phyloP scores from a whole-genome alignment of 371 early-diverging fungal species.

The Chytridiales sp. region DNA sequence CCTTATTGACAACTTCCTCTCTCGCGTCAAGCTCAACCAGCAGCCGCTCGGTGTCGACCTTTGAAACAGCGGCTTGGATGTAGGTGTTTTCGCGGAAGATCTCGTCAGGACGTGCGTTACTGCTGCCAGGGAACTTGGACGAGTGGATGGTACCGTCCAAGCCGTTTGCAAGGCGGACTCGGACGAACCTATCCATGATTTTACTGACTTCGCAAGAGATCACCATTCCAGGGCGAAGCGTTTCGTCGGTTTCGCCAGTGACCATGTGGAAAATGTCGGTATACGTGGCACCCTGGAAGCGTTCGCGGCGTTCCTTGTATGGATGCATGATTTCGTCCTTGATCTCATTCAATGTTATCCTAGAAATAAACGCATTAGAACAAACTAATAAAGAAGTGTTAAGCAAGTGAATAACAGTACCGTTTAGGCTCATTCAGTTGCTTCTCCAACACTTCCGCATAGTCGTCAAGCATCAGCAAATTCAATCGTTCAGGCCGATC shows the following conservation, averaged over 20 bases:
- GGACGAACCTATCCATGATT: constrained; percentile 72
- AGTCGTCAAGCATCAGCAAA: constrained; percentile 85
- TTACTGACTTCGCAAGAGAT: constrained; percentile 64
- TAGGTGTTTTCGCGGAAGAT: constrained; percentile 59
- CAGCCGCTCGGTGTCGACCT: constrained; percentile 76
- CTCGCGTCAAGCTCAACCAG: constrained; percentile 69
- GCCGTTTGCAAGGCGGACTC: constrained; percentile 69
- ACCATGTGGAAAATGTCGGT: constrained; percentile 84
- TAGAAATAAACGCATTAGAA: neutral
- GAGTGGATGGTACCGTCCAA: constrained; percentile 79
- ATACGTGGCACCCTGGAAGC: constrained; percentile 60
- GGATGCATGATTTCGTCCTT: constrained; percentile 85
- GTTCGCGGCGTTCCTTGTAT: constrained; percentile 71
- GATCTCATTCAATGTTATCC: constrained; percentile 77
- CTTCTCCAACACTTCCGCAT: constrained; percentile 80
- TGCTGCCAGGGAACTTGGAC: constrained; percentile 62
- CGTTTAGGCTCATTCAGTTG: constrained; percentile 52
- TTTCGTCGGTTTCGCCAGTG: constrained; percentile 78
- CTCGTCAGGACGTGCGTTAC: constrained; percentile 6
- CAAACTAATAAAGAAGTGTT: neutral
- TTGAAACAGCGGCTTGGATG: constrained; percentile 71
- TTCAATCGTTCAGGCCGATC: constrained; percentile 77
- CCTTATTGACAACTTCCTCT: constrained; percentile 43
- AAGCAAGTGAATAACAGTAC: neutral
- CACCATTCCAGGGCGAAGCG: constrained; percentile 63